Conservation (phyloP, 2,329 filamentous ascomycete genomes). For the Hypoxylon sp. region DNA sequence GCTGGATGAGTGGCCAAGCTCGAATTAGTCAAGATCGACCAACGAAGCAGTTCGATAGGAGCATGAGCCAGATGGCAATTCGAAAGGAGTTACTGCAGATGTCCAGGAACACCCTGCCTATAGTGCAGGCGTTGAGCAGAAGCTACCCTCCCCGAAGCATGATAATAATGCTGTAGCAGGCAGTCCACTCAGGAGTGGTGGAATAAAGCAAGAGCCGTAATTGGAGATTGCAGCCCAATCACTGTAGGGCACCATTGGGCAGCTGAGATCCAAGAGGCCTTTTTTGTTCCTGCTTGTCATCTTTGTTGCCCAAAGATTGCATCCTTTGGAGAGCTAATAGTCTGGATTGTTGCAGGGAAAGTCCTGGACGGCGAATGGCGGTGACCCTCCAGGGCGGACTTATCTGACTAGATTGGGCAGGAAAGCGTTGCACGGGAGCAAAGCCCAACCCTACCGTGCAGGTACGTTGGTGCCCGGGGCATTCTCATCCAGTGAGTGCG, state of each 20-base stretch:
- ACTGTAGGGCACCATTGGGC: constrained; percentile 47
- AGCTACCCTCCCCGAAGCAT: constrained; percentile 30
- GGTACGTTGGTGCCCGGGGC: constrained; percentile 43
- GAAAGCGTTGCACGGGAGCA: constrained; percentile 43
- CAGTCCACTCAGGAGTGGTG: constrained; percentile 26
- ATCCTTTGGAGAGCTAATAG: constrained; percentile 41
- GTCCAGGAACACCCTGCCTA: constrained; percentile 43
- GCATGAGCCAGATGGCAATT: constrained; percentile 37
- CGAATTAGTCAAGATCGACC: constrained; percentile 45
- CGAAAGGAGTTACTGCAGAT: constrained; percentile 34
- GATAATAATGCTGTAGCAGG: constrained; percentile 34
- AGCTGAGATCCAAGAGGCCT: constrained; percentile 34
- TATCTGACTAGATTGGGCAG: constrained; percentile 51
- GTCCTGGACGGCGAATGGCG: constrained; percentile 47
- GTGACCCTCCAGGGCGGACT: constrained; percentile 46
- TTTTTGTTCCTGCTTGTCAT: constrained; percentile 31
- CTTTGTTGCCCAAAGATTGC: constrained; percentile 44
- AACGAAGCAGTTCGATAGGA: constrained; percentile 33
- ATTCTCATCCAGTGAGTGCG: constrained; percentile 36
- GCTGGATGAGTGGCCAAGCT: constrained; percentile 38
- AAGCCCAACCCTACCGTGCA: constrained; percentile 45
- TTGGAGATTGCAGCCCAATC: constrained; percentile 41
- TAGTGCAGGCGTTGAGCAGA: constrained; percentile 34
- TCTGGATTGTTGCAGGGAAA: constrained; percentile 47
- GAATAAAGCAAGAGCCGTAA: constrained; percentile 32